Percentiles rank a stretch among this genome's conserved stretches.
These are phyloP conservation scores for Camellia sinensis DNA, from an alignment of 148 eudicot species.

Conservation along the genomic window DNA sequence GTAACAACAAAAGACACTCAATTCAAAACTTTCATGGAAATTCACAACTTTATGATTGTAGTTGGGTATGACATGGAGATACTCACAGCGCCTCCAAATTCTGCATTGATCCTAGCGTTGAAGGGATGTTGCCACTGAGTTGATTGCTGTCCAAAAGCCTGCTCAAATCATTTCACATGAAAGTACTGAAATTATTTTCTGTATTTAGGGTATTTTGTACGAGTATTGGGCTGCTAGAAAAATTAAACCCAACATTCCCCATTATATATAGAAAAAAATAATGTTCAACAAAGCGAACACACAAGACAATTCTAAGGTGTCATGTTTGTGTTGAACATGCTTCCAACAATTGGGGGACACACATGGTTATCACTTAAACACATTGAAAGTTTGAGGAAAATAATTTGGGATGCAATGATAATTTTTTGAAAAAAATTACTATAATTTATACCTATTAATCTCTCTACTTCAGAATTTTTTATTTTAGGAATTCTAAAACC, in stretches of 20 bases:
- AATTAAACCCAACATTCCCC: not conserved
- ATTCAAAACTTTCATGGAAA: not conserved
- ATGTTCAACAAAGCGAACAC: no score
- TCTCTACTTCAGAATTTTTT: no score
- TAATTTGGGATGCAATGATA: no score
- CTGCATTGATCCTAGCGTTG: conserved; percentile 52
- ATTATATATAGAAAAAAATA: not conserved
- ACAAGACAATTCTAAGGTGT: no score
- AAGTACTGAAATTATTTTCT: not conserved
- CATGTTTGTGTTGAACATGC: no score
- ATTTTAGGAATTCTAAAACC: no score
- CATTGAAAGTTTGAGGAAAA: no score
- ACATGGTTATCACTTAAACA: no score
- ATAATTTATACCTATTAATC: no score
- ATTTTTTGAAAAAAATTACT: no score
- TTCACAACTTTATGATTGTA: not conserved
- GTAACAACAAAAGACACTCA: conserved; percentile 6
- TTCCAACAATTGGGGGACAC: no score
- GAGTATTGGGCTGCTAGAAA: not conserved
- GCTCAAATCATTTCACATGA: conserved; percentile 9
- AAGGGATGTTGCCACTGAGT: conserved; percentile 54
- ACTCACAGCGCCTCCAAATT: conserved; percentile 72
- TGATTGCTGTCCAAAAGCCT: conserved; percentile 74
- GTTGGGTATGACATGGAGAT: conserved; percentile 14
- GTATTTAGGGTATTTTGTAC: not conserved